Percentiles rank a stretch among this genome's conserved stretches.
Evolutionary conservation across 345 rosid species (phyloP).

Genomic region (Trapa incisa): DNA sequence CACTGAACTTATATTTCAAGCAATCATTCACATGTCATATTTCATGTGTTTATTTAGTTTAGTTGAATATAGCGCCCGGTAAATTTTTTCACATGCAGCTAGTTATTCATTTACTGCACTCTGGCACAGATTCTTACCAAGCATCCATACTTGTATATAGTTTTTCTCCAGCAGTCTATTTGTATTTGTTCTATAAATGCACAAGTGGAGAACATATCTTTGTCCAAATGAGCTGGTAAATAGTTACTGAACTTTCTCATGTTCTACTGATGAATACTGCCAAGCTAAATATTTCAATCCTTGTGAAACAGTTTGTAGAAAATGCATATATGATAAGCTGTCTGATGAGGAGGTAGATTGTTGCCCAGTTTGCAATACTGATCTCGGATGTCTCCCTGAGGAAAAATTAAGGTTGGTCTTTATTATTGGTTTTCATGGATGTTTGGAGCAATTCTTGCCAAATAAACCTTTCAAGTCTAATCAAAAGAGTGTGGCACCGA

Average conservation of each 20-base stretch:
- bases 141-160: too few relatives aligned
- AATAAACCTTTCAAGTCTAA: not conserved
- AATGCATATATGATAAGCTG: constrained; percentile 55
- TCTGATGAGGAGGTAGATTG: constrained; percentile 52
- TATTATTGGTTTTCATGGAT: not conserved
- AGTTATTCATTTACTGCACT: not conserved
- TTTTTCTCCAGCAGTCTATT: too few relatives aligned
- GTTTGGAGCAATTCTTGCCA: too few relatives aligned
- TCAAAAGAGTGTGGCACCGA: not conserved
- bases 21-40: not conserved
- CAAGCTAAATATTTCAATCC: not conserved
- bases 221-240: too few relatives aligned
- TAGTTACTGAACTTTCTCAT: too few relatives aligned
- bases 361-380: constrained; percentile 64
- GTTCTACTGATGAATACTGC: too few relatives aligned
- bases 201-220: too few relatives aligned
- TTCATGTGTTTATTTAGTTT: not conserved
- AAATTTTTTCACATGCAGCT: not conserved
- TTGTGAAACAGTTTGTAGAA: constrained; percentile 51
- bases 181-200: too few relatives aligned
- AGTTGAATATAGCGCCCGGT: too few relatives aligned
- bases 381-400: constrained; percentile 52
- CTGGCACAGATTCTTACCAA: too few relatives aligned
- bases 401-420: constrained; percentile 51
- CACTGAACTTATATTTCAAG: not conserved